These are phyloP conservation scores for Wickerhamiella qilinensis DNA, from an alignment of 805 yeast species.

Conservation along the genomic window DNA sequence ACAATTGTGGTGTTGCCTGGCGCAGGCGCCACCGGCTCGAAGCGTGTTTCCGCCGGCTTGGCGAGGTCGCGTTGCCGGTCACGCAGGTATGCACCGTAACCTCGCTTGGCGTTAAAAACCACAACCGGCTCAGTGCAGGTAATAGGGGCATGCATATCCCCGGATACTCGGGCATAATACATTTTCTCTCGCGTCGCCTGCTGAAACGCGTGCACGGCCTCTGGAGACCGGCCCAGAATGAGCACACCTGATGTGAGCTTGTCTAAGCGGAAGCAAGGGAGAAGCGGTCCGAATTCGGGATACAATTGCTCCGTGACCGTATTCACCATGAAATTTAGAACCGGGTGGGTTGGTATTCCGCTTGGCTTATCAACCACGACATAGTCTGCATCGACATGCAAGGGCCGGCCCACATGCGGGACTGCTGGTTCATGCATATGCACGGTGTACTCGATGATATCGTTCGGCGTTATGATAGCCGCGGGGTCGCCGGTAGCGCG, in stretches of 20 bases:
- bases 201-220: constrained; percentile 5
- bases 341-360: constrained; percentile 91
- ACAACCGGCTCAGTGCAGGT: constrained; percentile 8
- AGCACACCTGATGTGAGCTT: constrained; percentile 17
- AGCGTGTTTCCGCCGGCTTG: constrained; percentile 10
- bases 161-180: constrained; percentile 4
- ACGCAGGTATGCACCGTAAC: constrained; percentile 10
- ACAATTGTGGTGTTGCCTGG: constrained; percentile 31
- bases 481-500: constrained; percentile 7
- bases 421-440: constrained; percentile 90
- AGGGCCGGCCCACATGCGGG: constrained; percentile 33
- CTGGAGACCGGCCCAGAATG: constrained; percentile 9
- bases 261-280: constrained; percentile 16
- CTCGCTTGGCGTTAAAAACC: constrained; percentile 14
- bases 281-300: constrained; percentile 8
- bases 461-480: constrained; percentile 54
- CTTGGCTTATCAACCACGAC: constrained; percentile 83
- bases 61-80: not conserved
- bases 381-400: constrained; percentile 51
- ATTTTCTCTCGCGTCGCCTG: constrained; percentile 1
- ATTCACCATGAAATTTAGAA: constrained; percentile 66
- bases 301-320: constrained; percentile 14
- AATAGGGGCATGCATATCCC: not conserved
- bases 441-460: constrained; percentile 55
- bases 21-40: constrained; percentile 1